phyloP scores from a whole-genome alignment of 306 rosid species.

The Prosopis cineraria region DNA sequence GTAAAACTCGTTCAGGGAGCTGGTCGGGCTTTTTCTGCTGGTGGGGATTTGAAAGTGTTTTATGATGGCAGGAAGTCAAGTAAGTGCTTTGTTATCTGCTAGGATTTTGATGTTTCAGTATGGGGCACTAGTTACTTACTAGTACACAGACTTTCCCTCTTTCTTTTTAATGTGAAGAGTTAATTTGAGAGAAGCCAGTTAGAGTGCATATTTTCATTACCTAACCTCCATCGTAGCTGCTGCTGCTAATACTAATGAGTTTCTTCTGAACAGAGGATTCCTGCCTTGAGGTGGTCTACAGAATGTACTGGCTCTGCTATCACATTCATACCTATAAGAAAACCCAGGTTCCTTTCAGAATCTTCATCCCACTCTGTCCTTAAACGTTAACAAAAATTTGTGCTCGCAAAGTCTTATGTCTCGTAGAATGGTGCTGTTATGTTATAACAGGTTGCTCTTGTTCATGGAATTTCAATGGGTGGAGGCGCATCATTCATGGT shows the following conservation, averaged over 20 bases:
- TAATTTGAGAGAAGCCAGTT: background rate
- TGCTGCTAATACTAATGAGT: slow-evolving; percentile 1
- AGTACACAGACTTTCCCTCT: background rate
- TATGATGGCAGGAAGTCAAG: slow-evolving; percentile 75
- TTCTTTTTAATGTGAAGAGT: slow-evolving; percentile 11
- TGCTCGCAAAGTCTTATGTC: slow-evolving; percentile 3
- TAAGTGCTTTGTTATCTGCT: slow-evolving; percentile 35
- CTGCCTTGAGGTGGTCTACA: slow-evolving; percentile 85
- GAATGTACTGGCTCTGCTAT: slow-evolving; percentile 92
- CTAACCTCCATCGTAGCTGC: background rate
- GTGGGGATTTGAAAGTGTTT: slow-evolving; percentile 93
- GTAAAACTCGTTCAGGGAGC: slow-evolving; percentile 58
- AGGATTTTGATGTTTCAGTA: background rate
- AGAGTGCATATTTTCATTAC: background rate
- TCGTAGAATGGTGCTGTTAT: slow-evolving; percentile 24
- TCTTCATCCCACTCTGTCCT: slow-evolving; percentile 3
- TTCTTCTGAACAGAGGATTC: slow-evolving; percentile 72
- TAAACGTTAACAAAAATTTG: background rate
- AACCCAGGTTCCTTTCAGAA: slow-evolving; percentile 55
- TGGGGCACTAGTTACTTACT: background rate
- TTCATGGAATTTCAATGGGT: slow-evolving; percentile 92
- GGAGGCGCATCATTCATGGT: slow-evolving; percentile 95
- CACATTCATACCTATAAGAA: slow-evolving; percentile 93
- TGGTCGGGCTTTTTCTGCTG: slow-evolving; percentile 93
- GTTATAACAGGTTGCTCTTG: slow-evolving; percentile 76